These are phyloP conservation scores for Penicillium sp. DNA, from an alignment of 2,329 filamentous ascomycete species.

Conservation along the genomic window DNA sequence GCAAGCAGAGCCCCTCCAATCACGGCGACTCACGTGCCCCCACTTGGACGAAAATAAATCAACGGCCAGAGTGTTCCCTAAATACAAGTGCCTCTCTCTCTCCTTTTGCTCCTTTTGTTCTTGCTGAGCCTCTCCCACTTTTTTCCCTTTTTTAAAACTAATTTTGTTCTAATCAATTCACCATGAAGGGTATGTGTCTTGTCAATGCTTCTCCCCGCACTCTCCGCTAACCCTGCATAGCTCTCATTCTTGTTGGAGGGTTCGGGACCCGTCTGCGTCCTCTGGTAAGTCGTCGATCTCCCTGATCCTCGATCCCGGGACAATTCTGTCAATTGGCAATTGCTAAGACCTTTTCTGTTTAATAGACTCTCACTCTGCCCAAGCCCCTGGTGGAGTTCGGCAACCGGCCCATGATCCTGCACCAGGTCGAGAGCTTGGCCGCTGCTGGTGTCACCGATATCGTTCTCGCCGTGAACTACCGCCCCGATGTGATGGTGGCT, in stretches of 20 bases:
- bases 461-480: conserved; percentile 97
- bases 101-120: conserved; percentile 14
- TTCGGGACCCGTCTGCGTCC: conserved; percentile 97
- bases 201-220: conserved; percentile 9
- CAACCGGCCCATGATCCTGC: conserved; percentile 99
- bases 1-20: conserved; percentile 28
- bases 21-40: conserved; percentile 28
- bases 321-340: neutral
- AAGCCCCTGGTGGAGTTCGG: conserved; percentile 98
- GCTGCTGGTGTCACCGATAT: conserved; percentile 95
- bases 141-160: conserved; percentile 4
- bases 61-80: conserved; percentile 34
- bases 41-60: conserved; percentile 29
- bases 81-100: conserved; percentile 16
- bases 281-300: conserved; percentile 64
- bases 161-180: conserved; percentile 18
- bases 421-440: conserved; percentile 94
- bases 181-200: conserved; percentile 48
- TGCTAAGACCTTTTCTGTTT: conserved; percentile 10
- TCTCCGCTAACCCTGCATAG: conserved; percentile 48
- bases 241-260: conserved; percentile 97
- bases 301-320: conserved; percentile 3
- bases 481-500: conserved; percentile 95
- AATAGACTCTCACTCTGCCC: conserved; percentile 90
- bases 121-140: conserved; percentile 3